Conservation (phyloP, 139 green algal genomes). For the Chlorella sp. region DNA sequence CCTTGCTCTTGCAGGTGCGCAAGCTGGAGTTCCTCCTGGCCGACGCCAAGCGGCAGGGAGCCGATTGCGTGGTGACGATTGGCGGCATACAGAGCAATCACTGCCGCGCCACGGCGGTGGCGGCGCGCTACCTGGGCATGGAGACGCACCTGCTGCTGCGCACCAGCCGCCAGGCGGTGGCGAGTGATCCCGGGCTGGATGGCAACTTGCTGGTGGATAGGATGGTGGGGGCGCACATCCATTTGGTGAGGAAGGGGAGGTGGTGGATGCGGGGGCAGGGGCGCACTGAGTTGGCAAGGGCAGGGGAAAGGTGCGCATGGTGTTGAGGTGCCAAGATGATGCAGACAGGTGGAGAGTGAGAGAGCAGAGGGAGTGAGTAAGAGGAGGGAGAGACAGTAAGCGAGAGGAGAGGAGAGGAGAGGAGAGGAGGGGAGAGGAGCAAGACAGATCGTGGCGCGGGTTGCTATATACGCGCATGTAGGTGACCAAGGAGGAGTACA, state of each 20-base stretch:
- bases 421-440: too few relatives aligned
- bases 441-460: too few relatives aligned
- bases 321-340: too few relatives aligned
- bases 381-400: too few relatives aligned
- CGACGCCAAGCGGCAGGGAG: slow-evolving; percentile 49
- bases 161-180: slow-evolving; percentile 42
- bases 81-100: slow-evolving; percentile 94
- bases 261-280: too few relatives aligned
- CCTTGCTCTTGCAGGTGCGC: slow-evolving; percentile 69
- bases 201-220: slow-evolving; percentile 91
- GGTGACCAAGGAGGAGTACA: slow-evolving; percentile 92
- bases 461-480: too few relatives aligned
- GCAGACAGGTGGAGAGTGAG: too few relatives aligned
- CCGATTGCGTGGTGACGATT: slow-evolving; percentile 81
- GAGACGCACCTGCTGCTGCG: slow-evolving; percentile 85
- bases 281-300: too few relatives aligned
- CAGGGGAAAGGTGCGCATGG: too few relatives aligned
- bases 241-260: slow-evolving; percentile 62
- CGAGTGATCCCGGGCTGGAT: slow-evolving; percentile 79
- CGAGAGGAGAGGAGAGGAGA: too few relatives aligned
- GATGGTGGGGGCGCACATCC: slow-evolving; percentile 67
- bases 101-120: slow-evolving; percentile 64
- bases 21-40: slow-evolving; percentile 96
- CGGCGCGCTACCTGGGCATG: slow-evolving; percentile 69
- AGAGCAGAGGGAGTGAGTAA: too few relatives aligned